Conservation (phyloP, 2,329 filamentous ascomycete genomes). For the Colletotrichum echinochloae region DNA sequence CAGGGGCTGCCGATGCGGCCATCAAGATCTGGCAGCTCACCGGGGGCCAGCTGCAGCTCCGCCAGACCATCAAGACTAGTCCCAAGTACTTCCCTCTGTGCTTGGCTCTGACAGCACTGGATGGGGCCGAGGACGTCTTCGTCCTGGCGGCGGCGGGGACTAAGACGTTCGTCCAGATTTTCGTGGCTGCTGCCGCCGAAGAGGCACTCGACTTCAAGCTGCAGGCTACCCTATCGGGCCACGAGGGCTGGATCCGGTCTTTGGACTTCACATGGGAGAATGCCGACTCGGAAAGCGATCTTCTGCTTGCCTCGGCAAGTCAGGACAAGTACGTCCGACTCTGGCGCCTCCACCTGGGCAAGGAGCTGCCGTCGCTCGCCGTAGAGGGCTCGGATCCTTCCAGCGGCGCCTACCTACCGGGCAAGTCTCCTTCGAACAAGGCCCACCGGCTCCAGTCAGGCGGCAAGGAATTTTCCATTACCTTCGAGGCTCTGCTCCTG, state of each 20-base stretch:
- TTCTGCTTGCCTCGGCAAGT: constrained; percentile 90
- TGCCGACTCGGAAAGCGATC: constrained; percentile 67
- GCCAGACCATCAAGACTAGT: constrained; percentile 78
- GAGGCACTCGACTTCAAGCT: constrained; percentile 69
- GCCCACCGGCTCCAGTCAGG: constrained; percentile 78
- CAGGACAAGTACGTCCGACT: constrained; percentile 97
- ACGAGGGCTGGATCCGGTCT: constrained; percentile 95
- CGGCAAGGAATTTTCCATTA: constrained; percentile 78
- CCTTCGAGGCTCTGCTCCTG: constrained; percentile 92
- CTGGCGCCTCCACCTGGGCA: constrained; percentile 85
- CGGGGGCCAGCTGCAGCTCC: constrained; percentile 59
- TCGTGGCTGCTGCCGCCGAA: constrained; percentile 62
- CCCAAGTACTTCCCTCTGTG: constrained; percentile 87
- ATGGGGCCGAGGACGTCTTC: constrained; percentile 62
- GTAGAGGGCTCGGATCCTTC: constrained; percentile 66
- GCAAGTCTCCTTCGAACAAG: constrained; percentile 88
- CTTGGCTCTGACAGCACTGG: constrained; percentile 74
- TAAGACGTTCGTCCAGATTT: constrained; percentile 83
- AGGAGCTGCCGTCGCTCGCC: constrained; percentile 69
- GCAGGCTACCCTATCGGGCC: constrained; percentile 83
- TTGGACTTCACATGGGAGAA: constrained; percentile 80
- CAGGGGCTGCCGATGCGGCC: constrained; percentile 84
- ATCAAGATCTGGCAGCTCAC: constrained; percentile 77
- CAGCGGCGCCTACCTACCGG: constrained; percentile 69
- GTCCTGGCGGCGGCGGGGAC: constrained; percentile 90